phyloP scores from a whole-genome alignment of 2,329 filamentous ascomycete species.

The Neopestalotiopsis clavispora region DNA sequence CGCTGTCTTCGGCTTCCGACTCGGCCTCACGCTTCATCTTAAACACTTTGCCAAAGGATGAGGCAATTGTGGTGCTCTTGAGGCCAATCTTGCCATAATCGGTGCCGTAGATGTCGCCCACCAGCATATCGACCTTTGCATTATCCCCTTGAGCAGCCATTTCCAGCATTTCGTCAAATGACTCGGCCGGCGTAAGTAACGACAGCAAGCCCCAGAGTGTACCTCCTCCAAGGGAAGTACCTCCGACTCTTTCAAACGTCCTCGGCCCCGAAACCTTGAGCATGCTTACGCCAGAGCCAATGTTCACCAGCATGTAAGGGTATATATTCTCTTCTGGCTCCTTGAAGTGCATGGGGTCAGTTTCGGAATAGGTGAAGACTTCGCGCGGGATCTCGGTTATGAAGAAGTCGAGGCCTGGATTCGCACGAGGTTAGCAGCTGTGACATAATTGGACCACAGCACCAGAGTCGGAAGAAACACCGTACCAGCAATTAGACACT shows the following conservation, averaged over 20 bases:
- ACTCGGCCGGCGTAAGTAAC: conserved; percentile 87
- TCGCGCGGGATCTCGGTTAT: conserved; percentile 97
- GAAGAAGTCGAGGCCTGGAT: conserved; percentile 90
- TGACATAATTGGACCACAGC: no score
- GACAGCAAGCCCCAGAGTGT: conserved; percentile 96
- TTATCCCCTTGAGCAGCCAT: conserved; percentile 94
- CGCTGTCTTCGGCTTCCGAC: conserved; percentile 74
- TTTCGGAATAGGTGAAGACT: conserved; percentile 95
- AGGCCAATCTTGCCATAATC: conserved; percentile 96
- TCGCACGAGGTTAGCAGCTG: no score
- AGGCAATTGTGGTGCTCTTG: conserved; percentile 94
- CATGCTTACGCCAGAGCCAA: conserved; percentile 95
- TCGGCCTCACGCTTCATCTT: conserved; percentile 89
- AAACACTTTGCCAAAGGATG: conserved; percentile 96
- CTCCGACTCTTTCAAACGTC: conserved; percentile 88
- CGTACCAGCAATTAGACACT: conserved; percentile 92
- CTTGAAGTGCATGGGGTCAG: conserved; percentile 87
- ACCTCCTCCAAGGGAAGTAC: conserved; percentile 93
- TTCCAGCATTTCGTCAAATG: conserved; percentile 97
- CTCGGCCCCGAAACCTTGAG: conserved; percentile 93
- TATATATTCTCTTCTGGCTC: conserved; percentile 82
- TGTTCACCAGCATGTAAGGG: conserved; percentile 97
- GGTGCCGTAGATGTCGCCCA: conserved; percentile 96
- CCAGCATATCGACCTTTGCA: conserved; percentile 90
- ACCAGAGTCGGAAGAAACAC: conserved; percentile 23